Base-by-base conservation (phyloP, 1,284 basidiomycete species). In the Ustilago esculenta region DNA sequence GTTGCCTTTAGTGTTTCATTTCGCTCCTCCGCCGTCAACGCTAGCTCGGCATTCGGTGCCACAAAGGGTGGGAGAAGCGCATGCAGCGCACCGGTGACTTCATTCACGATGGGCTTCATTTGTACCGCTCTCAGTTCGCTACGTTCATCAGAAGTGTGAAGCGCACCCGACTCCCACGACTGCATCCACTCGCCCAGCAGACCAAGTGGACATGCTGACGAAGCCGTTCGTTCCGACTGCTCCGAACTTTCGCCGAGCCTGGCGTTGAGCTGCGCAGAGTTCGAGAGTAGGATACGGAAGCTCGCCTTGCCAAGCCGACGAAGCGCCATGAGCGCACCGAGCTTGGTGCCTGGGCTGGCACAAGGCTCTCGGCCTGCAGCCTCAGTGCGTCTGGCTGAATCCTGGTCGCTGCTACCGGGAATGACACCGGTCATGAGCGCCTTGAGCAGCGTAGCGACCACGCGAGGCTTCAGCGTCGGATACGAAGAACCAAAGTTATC, bases 391-490 rank as follows among this genome's bases (percentile, higher is more conserved):
- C 57, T 49, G 1, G 59, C 60, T 18, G 63, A 68, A 17, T 73
- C 56, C 35, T 59, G 50, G 32, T 70, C 57, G 43, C 46, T 58
- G 33, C 49, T 54, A 0, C 53, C 50, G 0, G 47, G 54, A 20
- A 61, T 54, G 2, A 68, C 55, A 2, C 74, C 73, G 53, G 88
- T 88, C 50, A 92, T 86, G 5, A 98, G 87, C 0, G 93, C 93
- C 12, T 94, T 87, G 7, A 94, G 86, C 6, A 98, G 87, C 0
- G 95, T 97, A 77, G 95, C 94, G 83, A 94, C 90, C 43, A 98
- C 90, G 9, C 95, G 89, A 27, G 91, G 90, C 6, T 90, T 88
- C 15, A 94, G 86, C 0, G 90, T 90, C 0, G 92, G 91, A 79
- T 94, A 95, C 1, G 82, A 80, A n/a, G 78, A 63, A 0, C 83